These are phyloP conservation scores for Beauveria brongniartii DNA, from an alignment of 2,329 filamentous ascomycete genomes.

Conservation along the genomic window DNA sequence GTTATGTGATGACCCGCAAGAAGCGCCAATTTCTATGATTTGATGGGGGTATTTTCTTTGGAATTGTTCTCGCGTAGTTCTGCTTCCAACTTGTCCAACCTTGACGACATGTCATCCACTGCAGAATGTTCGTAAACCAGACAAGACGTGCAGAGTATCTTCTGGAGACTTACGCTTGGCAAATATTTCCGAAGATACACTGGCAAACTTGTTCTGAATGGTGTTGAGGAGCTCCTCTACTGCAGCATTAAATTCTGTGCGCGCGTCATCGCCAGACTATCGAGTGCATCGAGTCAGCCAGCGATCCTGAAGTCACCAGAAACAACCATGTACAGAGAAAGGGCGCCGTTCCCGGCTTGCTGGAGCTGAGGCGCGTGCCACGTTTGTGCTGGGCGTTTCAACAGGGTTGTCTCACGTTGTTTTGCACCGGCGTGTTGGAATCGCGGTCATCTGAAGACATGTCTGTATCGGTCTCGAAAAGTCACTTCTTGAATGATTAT, in stretches of 20 bases:
- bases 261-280: constrained; percentile 33
- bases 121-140: neutral
- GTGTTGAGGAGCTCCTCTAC: constrained; percentile 84
- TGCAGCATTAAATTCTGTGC: constrained; percentile 63
- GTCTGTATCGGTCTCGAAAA: neutral
- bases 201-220: constrained; percentile 76
- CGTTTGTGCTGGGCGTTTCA: neutral
- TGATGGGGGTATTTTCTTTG: constrained; percentile 30
- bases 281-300: neutral
- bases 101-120: constrained; percentile 93
- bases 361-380: neutral
- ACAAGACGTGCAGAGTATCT: neutral
- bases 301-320: neutral
- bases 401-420: constrained; percentile 24
- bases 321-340: neutral
- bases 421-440: constrained; percentile 23
- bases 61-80: constrained; percentile 54
- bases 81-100: constrained; percentile 75
- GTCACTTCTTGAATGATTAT: neutral
- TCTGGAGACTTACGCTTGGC: constrained; percentile 61
- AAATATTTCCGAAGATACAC: constrained; percentile 78
- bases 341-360: neutral
- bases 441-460: constrained; percentile 33
- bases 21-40: constrained; percentile 18
- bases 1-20: neutral